Conservation (phyloP, 495 filamentous ascomycete genomes). For the Xylaria intraflava region DNA sequence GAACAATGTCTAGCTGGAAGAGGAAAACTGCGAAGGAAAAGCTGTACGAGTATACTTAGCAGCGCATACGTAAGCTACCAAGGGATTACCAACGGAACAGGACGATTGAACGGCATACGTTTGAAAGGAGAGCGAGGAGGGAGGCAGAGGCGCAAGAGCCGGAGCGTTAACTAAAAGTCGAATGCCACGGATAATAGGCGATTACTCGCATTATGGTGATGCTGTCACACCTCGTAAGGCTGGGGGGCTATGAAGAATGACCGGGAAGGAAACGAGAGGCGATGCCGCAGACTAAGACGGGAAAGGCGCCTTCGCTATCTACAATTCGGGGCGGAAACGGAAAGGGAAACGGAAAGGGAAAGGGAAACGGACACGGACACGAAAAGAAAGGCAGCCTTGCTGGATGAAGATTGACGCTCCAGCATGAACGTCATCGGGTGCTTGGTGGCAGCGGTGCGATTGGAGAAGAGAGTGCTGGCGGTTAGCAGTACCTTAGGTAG, state of each 20-base stretch:
- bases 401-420: neutral
- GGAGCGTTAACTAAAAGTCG: constrained; percentile 26
- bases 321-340: neutral
- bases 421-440: constrained; percentile 4
- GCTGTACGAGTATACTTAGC: constrained; percentile 6
- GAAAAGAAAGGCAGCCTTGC: neutral
- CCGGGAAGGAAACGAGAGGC: constrained; percentile 12
- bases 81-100: neutral
- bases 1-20: neutral
- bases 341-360: neutral
- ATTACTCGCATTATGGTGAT: constrained; percentile 30
- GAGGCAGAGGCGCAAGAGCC: constrained; percentile 7
- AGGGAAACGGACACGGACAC: neutral
- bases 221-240: constrained; percentile 21
- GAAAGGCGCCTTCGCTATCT: neutral
- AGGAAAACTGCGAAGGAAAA: neutral
- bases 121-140: constrained; percentile 7
- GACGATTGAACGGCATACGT: constrained; percentile 12
- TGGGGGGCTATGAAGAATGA: constrained; percentile 14
- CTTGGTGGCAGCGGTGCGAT: neutral
- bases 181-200: constrained; percentile 29
- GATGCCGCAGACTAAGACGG: constrained; percentile 16
- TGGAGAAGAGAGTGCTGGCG: neutral
- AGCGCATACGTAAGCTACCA: constrained; percentile 6
- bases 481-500: neutral